Evolutionary conservation across 2,329 filamentous ascomycete genomes (phyloP), one percentile per base, ranked within the genome.

Genomic region (Cladorrhinum sp.): DNA sequence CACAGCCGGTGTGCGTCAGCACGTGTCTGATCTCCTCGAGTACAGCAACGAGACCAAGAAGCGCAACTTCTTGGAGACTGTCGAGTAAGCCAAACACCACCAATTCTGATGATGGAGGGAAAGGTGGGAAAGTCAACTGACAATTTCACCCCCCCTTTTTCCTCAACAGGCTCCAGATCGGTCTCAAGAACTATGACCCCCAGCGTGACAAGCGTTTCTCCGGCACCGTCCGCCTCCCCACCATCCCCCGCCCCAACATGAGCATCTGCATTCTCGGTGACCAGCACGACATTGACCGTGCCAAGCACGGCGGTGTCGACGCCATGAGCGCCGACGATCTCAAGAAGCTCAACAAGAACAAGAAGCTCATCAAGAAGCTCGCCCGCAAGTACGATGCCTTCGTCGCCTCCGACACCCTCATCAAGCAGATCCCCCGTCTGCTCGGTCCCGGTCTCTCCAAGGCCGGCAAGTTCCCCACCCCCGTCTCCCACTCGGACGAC

Each of bases 301-400:
- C 95, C 77, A 99, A 99, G 89, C 95, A 99, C 86, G 91, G 92
- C 76, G 94, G 92, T 79, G 87, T 98, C 73, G 95, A 99, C 78
- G 92, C 94, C 83, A 98, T 98, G 95, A 96, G 91, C 75, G 82
- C 91, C 70, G 95, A 99, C 75, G 95, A 99, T 82, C 84, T 99
- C 83, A 99, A 99, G 91, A 99, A 99, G 90, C 92, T 99, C 73
- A 99, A 99, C 90, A 99, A 99, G 92, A 99, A 99, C 92, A 98
- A 99, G 91, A 99, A 99, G 90, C 89, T 98, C 76, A 97, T 99
- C 89, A 99, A 99, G 92, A 99, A 99, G 90, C 91, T 99, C 71
- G 95, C 95, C 68, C 92, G 93, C 88, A 99, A 99, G 87, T 98
- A 99, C 89, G 95, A 99, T 82, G 95, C 95, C 73, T 99, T 99